phyloP scores from a whole-genome alignment of 495 filamentous ascomycete genomes.

The Alectoria sarmentosa region DNA sequence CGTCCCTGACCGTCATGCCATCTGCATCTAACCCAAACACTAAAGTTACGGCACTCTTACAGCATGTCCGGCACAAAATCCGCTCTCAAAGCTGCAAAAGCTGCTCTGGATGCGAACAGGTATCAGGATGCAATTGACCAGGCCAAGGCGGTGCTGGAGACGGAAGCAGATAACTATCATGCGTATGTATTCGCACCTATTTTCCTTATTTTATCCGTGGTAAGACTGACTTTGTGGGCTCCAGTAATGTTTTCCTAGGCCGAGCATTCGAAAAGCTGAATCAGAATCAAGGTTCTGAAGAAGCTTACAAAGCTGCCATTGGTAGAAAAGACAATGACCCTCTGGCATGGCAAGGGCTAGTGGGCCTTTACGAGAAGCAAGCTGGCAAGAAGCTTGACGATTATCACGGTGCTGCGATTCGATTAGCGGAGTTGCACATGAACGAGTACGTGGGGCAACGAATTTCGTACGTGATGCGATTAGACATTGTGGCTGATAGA shows the following conservation, averaged over 20 bases:
- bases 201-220: constrained; percentile 10
- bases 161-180: constrained; percentile 75
- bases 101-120: constrained; percentile 70
- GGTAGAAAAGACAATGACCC: constrained; percentile 51
- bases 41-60: not conserved
- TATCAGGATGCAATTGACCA: constrained; percentile 66
- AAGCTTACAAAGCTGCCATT: constrained; percentile 69
- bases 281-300: constrained; percentile 61
- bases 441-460: constrained; percentile 29
- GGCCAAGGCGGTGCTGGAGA: constrained; percentile 56
- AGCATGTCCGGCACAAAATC: constrained; percentile 59
- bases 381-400: constrained; percentile 57
- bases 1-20: not conserved
- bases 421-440: constrained; percentile 66
- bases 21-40: not conserved
- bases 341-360: constrained; percentile 85
- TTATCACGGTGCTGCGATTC: constrained; percentile 64
- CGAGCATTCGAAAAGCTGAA: constrained; percentile 71
- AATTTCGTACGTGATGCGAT: constrained; percentile 39
- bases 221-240: constrained; percentile 33
- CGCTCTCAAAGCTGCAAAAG: constrained; percentile 74
- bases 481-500: not conserved
- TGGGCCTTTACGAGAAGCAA: constrained; percentile 76
- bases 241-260: constrained; percentile 64
- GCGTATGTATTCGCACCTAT: constrained; percentile 45